Base-by-base conservation (phyloP, 495 filamentous ascomycete species). In the Penicillium malachiteum region DNA sequence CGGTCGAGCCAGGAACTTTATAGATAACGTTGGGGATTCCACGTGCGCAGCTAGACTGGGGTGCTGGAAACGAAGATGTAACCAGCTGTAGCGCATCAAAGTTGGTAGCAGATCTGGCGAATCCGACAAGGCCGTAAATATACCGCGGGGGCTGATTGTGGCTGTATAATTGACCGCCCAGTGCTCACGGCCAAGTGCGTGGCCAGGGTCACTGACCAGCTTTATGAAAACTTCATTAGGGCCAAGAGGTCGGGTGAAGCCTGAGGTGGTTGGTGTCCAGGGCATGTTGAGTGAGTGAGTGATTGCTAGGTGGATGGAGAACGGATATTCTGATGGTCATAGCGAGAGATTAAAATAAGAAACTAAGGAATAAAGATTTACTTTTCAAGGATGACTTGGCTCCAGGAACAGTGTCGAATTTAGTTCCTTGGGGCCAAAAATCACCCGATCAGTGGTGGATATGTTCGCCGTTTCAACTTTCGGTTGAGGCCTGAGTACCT, bases 21-120 rank as follows among this genome's bases (percentile, higher is more conserved):
- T 71, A 73, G 33, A 59, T 43, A 32, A 68, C 33, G 9, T 33
- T 63, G 10, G 50, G 57, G 16, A 48, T 54, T 55, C 45, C 17
- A 64, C 48, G 13, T 55, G 56, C 16, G 58, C 48, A 30, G 67
- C 67, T 14, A 73, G 63, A 54, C 58, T 65, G 30, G 68, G 68
- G 44, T 73, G 66, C 16, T 62, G 48, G 43, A 73, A 73, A 12
- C 70, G 70, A 32, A 73, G 49, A 14, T 50, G 13, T 40, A 54
- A 63, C 66, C 70, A 72, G 21, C 60, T 64, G 11, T 62, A 45
- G 52, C 56, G 60, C 18, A 72, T 55, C 30, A 55, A 33, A 12
- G 31, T 30, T 45, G 50, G 30, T 53, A 53, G 41, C 34, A 50
- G 45, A n/a, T 31, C 50, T 7, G 50, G 40, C n/a, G 50, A 44